Conservation (phyloP, 306 rosid genomes). For the Quillaja saponaria region DNA sequence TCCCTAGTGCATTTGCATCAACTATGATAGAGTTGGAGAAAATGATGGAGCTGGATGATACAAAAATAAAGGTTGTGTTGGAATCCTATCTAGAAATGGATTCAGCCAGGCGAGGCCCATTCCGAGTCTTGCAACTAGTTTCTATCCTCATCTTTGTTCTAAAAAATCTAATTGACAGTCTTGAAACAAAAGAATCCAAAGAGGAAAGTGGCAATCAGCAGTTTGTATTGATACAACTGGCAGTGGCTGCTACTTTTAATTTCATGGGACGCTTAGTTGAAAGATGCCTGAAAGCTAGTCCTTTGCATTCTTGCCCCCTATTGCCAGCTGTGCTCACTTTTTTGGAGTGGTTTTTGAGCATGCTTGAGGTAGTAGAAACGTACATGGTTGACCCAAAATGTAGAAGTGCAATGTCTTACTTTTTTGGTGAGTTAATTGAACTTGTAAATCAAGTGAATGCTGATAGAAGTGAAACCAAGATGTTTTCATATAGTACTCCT, state of each 20-base stretch:
- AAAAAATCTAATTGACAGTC: constrained; percentile 43
- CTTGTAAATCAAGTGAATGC: constrained; percentile 48
- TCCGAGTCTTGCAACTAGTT: constrained; percentile 70
- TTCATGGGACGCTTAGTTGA: constrained; percentile 77
- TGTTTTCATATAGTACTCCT: constrained; percentile 44
- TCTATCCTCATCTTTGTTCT: constrained; percentile 64
- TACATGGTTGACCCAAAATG: constrained; percentile 52
- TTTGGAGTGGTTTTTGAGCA: constrained; percentile 70
- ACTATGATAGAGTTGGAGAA: constrained; percentile 61
- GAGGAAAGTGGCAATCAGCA: constrained; percentile 40
- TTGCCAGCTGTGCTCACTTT: constrained; percentile 79
- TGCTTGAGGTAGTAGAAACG: constrained; percentile 41
- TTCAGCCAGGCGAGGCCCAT: constrained; percentile 78
- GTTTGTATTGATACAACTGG: constrained; percentile 50
- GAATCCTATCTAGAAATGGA: constrained; percentile 72
- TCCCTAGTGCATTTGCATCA: constrained; percentile 59
- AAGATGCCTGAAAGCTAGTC: constrained; percentile 55
- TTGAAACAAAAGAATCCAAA: constrained; percentile 37
- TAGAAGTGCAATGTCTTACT: constrained; percentile 61
- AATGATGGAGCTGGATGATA: constrained; percentile 68
- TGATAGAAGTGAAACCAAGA: constrained; percentile 33
- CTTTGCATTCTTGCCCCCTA: constrained; percentile 57
- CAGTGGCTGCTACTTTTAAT: constrained; percentile 59
- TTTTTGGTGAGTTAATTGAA: constrained; percentile 50
- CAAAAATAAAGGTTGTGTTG: constrained; percentile 46